These are phyloP conservation scores for Beta vulgaris DNA, from an alignment of 148 eudicot genomes.

Conservation along the genomic window DNA sequence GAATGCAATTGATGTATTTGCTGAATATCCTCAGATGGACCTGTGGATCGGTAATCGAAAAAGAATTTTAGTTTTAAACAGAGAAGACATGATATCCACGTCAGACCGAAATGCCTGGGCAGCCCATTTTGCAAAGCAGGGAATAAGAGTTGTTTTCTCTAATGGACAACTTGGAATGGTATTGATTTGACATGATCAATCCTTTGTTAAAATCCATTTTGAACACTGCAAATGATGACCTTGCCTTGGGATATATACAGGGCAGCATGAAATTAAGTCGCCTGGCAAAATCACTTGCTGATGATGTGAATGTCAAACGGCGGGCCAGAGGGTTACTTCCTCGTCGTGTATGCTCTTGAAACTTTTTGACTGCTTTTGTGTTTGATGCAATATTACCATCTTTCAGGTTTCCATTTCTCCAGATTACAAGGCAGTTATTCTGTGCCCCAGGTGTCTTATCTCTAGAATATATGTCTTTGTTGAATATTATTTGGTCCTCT, in stretches of 20 bases:
- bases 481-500: background rate
- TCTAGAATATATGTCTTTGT: background rate
- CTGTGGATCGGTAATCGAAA: conserved; percentile 88
- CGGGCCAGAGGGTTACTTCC: conserved; percentile 86
- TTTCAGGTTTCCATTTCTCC: background rate
- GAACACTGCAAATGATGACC: conserved; percentile 1
- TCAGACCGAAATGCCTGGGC: conserved; percentile 97
- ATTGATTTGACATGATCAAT: conserved; percentile 6
- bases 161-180: conserved; percentile 97
- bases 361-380: background rate
- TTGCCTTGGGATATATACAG: conserved; percentile 41
- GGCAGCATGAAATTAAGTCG: conserved; percentile 87
- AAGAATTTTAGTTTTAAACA: conserved; percentile 80
- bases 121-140: conserved; percentile 74
- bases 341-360: conserved; percentile 64
- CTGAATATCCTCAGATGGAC: conserved; percentile 66
- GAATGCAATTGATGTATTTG: background rate
- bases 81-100: conserved; percentile 98
- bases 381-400: background rate
- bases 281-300: conserved; percentile 76
- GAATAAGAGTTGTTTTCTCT: conserved; percentile 76
- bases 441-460: background rate
- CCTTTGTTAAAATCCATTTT: conserved; percentile 10
- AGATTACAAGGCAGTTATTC: background rate
- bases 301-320: conserved; percentile 82